phyloP scores from a whole-genome alignment of 2,329 filamentous ascomycete genomes.

The Fusarium compactum region DNA sequence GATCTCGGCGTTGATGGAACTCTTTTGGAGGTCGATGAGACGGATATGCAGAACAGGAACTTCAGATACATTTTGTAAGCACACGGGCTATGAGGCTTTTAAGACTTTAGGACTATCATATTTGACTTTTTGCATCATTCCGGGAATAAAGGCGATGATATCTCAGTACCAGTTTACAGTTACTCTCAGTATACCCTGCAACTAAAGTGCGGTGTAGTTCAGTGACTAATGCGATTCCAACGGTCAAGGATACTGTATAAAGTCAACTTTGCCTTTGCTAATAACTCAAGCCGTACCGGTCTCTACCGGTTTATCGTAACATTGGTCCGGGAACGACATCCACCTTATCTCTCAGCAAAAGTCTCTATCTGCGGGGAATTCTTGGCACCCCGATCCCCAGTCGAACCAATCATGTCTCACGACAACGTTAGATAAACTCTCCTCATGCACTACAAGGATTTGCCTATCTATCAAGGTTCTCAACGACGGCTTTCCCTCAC shows the following conservation, averaged over 20 bases:
- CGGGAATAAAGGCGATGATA: not conserved
- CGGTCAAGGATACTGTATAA: not conserved
- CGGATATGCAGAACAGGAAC: slow-evolving; percentile 13
- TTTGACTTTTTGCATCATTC: not conserved
- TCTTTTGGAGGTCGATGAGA: slow-evolving; percentile 11
- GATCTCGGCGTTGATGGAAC: slow-evolving; percentile 1
- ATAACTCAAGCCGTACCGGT: not conserved
- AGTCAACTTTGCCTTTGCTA: not conserved
- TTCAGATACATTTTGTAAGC: slow-evolving; percentile 11
- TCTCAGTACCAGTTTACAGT: not conserved
- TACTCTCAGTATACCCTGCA: not conserved
- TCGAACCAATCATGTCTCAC: not conserved
- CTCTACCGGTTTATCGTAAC: not conserved
- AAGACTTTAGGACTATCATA: accelerated
- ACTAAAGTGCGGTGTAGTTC: not conserved
- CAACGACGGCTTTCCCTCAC: not conserved
- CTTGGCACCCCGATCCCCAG: not conserved
- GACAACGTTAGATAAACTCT: not conserved
- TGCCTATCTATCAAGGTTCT: not conserved
- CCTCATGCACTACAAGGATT: not conserved
- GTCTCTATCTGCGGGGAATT: not conserved
- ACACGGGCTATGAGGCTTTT: not conserved
- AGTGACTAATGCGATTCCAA: not conserved
- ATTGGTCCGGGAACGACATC: not conserved
- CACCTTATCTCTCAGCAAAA: not conserved